phyloP scores from a whole-genome alignment of 345 rosid species.

The Linum lewisii region DNA sequence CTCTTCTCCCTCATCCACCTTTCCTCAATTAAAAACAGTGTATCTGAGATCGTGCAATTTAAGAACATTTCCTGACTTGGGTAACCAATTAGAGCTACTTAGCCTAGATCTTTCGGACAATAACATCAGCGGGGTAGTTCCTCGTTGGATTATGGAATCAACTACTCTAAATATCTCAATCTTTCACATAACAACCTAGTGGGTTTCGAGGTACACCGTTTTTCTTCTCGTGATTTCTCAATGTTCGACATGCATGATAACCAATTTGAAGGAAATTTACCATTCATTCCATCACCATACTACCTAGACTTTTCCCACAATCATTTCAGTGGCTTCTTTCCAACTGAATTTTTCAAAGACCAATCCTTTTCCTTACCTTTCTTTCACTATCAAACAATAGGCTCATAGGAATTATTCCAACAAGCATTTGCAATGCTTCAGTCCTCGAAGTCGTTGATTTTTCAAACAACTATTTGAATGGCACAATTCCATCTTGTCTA shows the following conservation, averaged over 20 bases:
- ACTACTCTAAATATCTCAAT: constrained; percentile 7
- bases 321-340: constrained; percentile 14
- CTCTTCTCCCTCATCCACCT: neutral
- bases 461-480: constrained; percentile 31
- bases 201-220: constrained; percentile 9
- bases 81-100: constrained; percentile 4
- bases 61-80: constrained; percentile 21
- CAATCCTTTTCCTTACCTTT: neutral
- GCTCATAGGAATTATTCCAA: constrained; percentile 26
- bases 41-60: constrained; percentile 41
- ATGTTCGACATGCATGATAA: constrained; percentile 23
- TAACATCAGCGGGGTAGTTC: constrained; percentile 26
- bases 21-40: constrained; percentile 15
- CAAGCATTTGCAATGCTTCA: constrained; percentile 20
- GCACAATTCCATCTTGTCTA: constrained; percentile 24
- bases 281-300: neutral
- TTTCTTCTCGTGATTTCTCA: neutral
- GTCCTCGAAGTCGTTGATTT: constrained; percentile 18
- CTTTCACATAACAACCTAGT: constrained; percentile 13
- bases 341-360: constrained; percentile 10
- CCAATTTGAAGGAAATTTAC: constrained; percentile 23
- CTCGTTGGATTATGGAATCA: constrained; percentile 32
- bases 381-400: constrained; percentile 28
- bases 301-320: constrained; percentile 32
- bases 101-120: constrained; percentile 38